Percentiles rank a stretch among this genome's conserved stretches.
Conservation (phyloP, 2,329 filamentous ascomycete genomes). For the Lizonia empirigonia region DNA sequence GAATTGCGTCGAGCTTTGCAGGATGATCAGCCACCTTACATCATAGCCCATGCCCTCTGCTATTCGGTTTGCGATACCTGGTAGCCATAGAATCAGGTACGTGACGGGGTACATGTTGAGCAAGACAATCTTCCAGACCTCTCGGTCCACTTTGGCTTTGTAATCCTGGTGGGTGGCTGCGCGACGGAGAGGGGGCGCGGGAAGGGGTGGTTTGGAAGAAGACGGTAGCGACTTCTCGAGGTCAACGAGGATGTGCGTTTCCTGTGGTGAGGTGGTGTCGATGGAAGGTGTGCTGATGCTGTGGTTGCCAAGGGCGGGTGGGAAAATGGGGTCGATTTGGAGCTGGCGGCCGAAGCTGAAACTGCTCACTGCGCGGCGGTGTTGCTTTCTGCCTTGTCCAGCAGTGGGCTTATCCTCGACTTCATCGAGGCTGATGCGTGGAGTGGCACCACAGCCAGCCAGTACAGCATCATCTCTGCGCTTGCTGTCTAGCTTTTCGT, state of each 20-base stretch:
- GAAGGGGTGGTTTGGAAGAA: background rate
- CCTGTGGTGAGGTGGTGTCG: background rate
- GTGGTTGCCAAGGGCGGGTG: background rate
- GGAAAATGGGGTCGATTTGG: background rate
- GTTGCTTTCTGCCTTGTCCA: background rate
- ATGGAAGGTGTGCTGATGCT: background rate
- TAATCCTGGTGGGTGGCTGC: background rate
- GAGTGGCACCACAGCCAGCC: slow-evolving; percentile 8
- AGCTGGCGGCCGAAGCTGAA: slow-evolving; percentile 7
- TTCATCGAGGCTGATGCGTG: slow-evolving; percentile 4
- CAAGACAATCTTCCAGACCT: slow-evolving; percentile 37
- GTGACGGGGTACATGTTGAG: slow-evolving; percentile 44
- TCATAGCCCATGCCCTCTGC: slow-evolving; percentile 23
- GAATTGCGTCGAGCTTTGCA: slow-evolving; percentile 29
- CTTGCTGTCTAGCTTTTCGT: background rate
- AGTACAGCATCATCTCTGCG: slow-evolving; percentile 10
- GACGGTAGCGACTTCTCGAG: background rate
- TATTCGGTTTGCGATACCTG: slow-evolving; percentile 36
- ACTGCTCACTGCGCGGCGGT: slow-evolving; percentile 8
- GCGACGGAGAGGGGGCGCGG: background rate
- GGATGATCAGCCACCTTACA: slow-evolving; percentile 11
- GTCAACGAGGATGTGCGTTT: background rate
- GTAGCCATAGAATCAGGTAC: slow-evolving; percentile 44
- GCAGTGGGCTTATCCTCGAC: background rate
- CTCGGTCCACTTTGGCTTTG: slow-evolving; percentile 18